phyloP scores from a whole-genome alignment of 805 yeast genomes.

The Candida endomychidarum region DNA sequence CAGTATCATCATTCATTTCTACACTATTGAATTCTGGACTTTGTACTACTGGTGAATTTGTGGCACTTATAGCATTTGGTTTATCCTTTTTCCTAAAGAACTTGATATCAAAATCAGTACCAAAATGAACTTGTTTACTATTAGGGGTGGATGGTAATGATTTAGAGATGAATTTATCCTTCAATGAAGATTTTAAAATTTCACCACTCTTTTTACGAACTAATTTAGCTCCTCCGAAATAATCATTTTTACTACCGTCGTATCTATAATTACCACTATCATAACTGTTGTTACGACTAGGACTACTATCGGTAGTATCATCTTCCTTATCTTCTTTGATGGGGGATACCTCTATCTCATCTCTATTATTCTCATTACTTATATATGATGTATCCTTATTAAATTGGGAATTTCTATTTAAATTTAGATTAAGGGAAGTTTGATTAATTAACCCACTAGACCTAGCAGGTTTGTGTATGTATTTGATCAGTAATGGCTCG shows the following conservation, averaged over 20 bases:
- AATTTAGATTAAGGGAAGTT: background rate
- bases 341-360: slow-evolving; percentile 2
- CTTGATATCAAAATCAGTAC: slow-evolving; percentile 50
- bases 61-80: slow-evolving; percentile 75
- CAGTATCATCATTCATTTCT: slow-evolving; percentile 13
- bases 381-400: slow-evolving; percentile 4
- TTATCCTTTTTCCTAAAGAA: slow-evolving; percentile 71
- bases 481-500: slow-evolving; percentile 29
- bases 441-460: slow-evolving; percentile 28
- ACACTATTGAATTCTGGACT: slow-evolving; percentile 19
- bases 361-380: slow-evolving; percentile 1
- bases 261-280: background rate
- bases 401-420: slow-evolving; percentile 5
- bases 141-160: slow-evolving; percentile 54
- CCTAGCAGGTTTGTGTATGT: slow-evolving; percentile 41
- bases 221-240: slow-evolving; percentile 29
- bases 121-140: slow-evolving; percentile 77
- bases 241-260: slow-evolving; percentile 1
- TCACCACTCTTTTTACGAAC: slow-evolving; percentile 90
- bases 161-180: slow-evolving; percentile 41
- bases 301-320: slow-evolving; percentile 5
- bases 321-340: slow-evolving; percentile 2
- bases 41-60: slow-evolving; percentile 53
- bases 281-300: slow-evolving; percentile 3
- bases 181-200: slow-evolving; percentile 71